Evolutionary conservation across 1,139 yeast genomes (phyloP).

Genomic region (Debaryomyces nepalensis): DNA sequence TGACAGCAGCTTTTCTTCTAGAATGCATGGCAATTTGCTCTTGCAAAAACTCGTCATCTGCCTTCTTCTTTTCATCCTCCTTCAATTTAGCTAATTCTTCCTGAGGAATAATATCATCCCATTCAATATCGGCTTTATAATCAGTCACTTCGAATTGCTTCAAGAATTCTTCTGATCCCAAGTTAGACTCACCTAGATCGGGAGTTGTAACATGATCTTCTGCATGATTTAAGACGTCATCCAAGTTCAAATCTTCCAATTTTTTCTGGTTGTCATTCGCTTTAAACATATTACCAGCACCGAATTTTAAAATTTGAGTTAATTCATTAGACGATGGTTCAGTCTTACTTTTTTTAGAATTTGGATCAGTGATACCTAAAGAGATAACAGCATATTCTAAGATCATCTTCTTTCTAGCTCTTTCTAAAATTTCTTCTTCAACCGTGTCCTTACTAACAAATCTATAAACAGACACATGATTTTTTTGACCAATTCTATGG

Average conservation of each 20-base stretch:
- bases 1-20: constrained; percentile 76
- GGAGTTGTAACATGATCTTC: constrained; percentile 98
- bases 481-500: constrained; percentile 97
- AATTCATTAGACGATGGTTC: constrained; percentile 88
- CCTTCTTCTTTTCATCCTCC: constrained; percentile 85
- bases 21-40: constrained; percentile 89
- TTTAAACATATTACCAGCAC: constrained; percentile 98
- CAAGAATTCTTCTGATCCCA: constrained; percentile 97
- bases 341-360: constrained; percentile 43
- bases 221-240: constrained; percentile 94
- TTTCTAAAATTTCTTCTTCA: constrained; percentile 94
- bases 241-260: constrained; percentile 91
- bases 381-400: constrained; percentile 96
- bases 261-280: constrained; percentile 91
- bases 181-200: constrained; percentile 91
- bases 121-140: constrained; percentile 95
- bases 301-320: constrained; percentile 92
- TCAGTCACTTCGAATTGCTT: constrained; percentile 98
- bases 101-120: constrained; percentile 99
- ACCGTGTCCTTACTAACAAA: constrained; percentile 97
- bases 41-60: constrained; percentile 83
- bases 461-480: constrained; percentile 95
- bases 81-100: constrained; percentile 88
- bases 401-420: constrained; percentile 98
- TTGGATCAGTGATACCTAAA: constrained; percentile 86